Evolutionary conservation across 805 yeast species (phyloP), one percentile per base, ranked within the genome.

Genomic region (Blastobotrys terrestris): DNA sequence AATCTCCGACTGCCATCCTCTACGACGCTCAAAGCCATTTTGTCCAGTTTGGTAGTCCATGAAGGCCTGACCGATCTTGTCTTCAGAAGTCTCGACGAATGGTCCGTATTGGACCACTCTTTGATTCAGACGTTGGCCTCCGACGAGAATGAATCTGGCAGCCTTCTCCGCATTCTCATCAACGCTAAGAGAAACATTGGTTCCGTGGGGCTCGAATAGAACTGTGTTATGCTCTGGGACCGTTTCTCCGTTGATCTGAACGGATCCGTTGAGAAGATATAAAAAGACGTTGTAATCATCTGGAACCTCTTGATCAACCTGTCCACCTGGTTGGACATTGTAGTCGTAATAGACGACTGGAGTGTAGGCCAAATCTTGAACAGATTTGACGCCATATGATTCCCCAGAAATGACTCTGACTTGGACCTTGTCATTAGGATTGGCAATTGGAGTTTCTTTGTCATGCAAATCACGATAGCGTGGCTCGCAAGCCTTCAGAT

Each of bases 21-120:
- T 58, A n/a, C 68, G 67, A 15, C 67, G 52, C 52, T 67, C 71
- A 49, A 67, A 67, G n/a, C 71, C 71, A 53, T 67, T 67, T 40
- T 54, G 44, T 14, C 62, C 63, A 48, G 70, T 66, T 67, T 85
- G 92, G 66, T 85, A 91, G 64, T 86, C 90, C 67, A 71, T 61
- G 61, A 87, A 83, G 0, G 88, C 94, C 60, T 84, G 69, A 58
- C 80, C 76, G 55, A 90, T 83, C 57, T 79, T 80, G 50, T 81
- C 85, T 51, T 76, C 75, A 19, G 84, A 71, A 5, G 86, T 79
- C 56, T 87, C 92, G 16, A 90, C 97, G 64, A 90, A 91, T 13
- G 97, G 97, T 15, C 97, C 97, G 65, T 89, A 84, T 65, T 90
- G 96, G 31, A 87, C 85, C 52, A 85, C 75, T 15, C 81, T 79